Evolutionary conservation across 192 early-diverging fungal genomes (phyloP), one percentile per base, ranked within the genome.

Genomic region (Powellomyces hirtus): DNA sequence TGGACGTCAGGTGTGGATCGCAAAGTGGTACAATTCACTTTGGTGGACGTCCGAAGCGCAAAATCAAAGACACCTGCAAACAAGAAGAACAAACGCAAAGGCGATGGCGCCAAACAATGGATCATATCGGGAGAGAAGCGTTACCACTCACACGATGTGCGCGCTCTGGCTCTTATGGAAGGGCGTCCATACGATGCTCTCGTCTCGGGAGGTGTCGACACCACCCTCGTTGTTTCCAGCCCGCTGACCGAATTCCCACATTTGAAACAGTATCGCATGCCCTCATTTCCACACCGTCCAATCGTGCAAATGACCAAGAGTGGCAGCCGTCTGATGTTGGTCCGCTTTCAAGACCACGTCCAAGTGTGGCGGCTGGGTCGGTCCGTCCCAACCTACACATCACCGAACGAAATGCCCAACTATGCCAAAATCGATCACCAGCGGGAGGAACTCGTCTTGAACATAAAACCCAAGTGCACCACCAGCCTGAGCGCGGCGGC

Each of bases 131-230:
- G 91, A 14, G 86, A 89, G 64, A 86, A 93, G 52, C 86, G 93
- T 59, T 95, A 91, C 77, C 96, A 98, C 75, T 90, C 90, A 16
- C 94, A 98, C 72, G 96, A 98, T 72, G 92, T 98, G 35, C 87
- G 93, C 29, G 90, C 95, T 22, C 62, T 98, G 24, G 89, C 89
- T 1, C 79, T 95, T 34, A 81, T 90, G 70, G 91, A 94, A 51
- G 79, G 77, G 55, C 77, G 85, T 38, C 75, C 79, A 14, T 76
- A 85, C 33, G 87, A 91, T 33, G 73, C 88, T 10, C 70, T 98
- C 38, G 86, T 96, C 38, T 89, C 92, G 40, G 96, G 94, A 49
- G 95, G 94, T 64, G 68, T 85, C 10, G 83, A 85, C 59, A 75
- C 75, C 20, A 68, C 67, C 30, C 53, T 85, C 10, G 64, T 75